Evolutionary conservation across 768 basidiomycete species (phyloP).

Genomic region (Fomitopsis serialis): DNA sequence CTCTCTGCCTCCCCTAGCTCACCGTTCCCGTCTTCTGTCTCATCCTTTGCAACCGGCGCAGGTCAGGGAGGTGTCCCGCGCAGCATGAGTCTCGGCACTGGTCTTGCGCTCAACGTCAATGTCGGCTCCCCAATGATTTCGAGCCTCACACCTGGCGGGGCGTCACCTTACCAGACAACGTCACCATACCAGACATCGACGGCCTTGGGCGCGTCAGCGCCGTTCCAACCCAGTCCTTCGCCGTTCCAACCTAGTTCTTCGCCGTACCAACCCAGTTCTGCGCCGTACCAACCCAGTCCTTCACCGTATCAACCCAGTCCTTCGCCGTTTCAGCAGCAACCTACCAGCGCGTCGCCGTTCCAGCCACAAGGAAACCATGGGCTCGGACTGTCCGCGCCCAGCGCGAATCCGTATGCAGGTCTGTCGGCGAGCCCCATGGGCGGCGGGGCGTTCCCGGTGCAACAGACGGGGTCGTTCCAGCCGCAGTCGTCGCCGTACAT

Average conservation of each 20-base stretch:
- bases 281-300: neutral
- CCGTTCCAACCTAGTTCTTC: conserved; percentile 8
- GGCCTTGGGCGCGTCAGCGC: too few relatives aligned
- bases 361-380: conserved; percentile 1
- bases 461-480: conserved; percentile 2
- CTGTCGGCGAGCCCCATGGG: neutral
- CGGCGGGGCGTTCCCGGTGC: neutral
- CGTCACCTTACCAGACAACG: conserved; percentile 10
- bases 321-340: neutral
- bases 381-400: neutral
- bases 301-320: conserved; percentile 9
- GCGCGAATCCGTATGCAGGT: neutral
- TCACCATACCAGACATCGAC: too few relatives aligned
- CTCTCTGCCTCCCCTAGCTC: conserved; percentile 16
- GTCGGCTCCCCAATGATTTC: neutral
- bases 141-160: neutral
- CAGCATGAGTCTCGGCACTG: conserved; percentile 19
- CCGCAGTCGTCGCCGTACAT: neutral
- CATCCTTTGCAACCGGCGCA: conserved; percentile 7
- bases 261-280: neutral
- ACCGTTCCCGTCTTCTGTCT: conserved; percentile 17
- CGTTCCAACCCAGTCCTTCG: neutral
- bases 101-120: conserved; percentile 5
- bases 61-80: conserved; percentile 10
- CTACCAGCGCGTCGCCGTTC: conserved; percentile 2